Evolutionary conservation across 2,329 filamentous ascomycete genomes (phyloP).

Genomic region (Colletotrichum lini): DNA sequence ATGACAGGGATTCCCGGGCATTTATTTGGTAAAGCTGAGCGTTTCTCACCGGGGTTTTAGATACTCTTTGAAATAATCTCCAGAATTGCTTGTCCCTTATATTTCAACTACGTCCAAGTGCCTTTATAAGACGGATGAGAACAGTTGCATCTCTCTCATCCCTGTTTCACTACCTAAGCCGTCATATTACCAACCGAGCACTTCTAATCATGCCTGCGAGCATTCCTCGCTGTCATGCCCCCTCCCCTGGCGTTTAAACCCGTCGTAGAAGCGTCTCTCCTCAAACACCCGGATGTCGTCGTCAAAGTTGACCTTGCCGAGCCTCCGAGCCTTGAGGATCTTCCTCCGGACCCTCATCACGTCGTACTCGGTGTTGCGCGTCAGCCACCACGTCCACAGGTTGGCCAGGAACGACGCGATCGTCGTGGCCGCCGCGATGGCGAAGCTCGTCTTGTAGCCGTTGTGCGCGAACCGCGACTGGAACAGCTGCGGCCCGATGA

Average conservation of each 20-base stretch:
- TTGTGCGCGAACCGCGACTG: constrained; percentile 58
- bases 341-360: constrained; percentile 44
- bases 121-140: neutral
- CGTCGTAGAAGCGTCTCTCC: constrained; percentile 24
- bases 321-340: constrained; percentile 38
- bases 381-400: constrained; percentile 47
- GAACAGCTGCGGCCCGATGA: constrained; percentile 61
- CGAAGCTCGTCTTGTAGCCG: constrained; percentile 47
- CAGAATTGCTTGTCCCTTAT: neutral
- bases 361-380: constrained; percentile 47
- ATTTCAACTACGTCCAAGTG: neutral
- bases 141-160: neutral
- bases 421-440: constrained; percentile 45
- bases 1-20: neutral
- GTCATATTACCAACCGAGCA: neutral
- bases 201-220: neutral
- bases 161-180: neutral
- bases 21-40: too few species aligned
- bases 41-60: too few species aligned
- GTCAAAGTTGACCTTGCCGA: constrained; percentile 38
- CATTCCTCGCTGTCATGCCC: constrained; percentile 8
- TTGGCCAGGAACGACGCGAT: constrained; percentile 46
- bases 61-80: neutral
- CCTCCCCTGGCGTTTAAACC: neutral
- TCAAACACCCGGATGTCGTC: constrained; percentile 29